Evolutionary conservation across 306 rosid genomes (phyloP).

Genomic region (Amphicarpaea edgeworthii): DNA sequence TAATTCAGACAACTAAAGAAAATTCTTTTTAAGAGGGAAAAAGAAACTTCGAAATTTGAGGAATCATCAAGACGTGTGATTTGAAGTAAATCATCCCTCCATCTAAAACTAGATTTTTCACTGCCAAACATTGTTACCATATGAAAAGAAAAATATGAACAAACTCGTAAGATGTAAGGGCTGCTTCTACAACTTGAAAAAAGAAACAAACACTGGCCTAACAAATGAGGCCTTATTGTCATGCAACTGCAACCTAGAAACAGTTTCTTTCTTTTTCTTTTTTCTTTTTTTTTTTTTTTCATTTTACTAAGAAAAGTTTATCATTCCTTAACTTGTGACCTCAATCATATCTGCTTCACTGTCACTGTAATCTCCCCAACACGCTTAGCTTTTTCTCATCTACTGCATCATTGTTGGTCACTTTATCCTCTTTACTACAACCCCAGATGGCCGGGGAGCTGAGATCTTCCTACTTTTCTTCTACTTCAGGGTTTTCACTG

Average conservation of each 20-base stretch:
- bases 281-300: too few species aligned
- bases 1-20: not conserved
- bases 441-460: too few species aligned
- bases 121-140: constrained; percentile 24
- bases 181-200: constrained; percentile 38
- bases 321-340: too few species aligned
- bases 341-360: too few species aligned
- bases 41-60: not conserved
- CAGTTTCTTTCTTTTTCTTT: too few species aligned
- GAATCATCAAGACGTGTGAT: not conserved
- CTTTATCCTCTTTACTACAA: too few species aligned
- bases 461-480: too few species aligned
- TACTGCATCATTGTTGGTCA: too few species aligned
- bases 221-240: constrained; percentile 50
- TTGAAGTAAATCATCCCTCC: not conserved
- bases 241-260: constrained; percentile 37
- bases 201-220: constrained; percentile 43
- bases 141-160: constrained; percentile 23
- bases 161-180: constrained; percentile 24
- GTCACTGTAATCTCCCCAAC: too few species aligned
- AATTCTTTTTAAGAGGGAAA: not conserved
- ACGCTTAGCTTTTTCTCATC: too few species aligned
- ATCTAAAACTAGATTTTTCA: not conserved
- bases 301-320: too few species aligned
- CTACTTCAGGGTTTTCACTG: too few species aligned